Base-by-base conservation (phyloP, 768 basidiomycete species). In the Rickenella mellea region DNA sequence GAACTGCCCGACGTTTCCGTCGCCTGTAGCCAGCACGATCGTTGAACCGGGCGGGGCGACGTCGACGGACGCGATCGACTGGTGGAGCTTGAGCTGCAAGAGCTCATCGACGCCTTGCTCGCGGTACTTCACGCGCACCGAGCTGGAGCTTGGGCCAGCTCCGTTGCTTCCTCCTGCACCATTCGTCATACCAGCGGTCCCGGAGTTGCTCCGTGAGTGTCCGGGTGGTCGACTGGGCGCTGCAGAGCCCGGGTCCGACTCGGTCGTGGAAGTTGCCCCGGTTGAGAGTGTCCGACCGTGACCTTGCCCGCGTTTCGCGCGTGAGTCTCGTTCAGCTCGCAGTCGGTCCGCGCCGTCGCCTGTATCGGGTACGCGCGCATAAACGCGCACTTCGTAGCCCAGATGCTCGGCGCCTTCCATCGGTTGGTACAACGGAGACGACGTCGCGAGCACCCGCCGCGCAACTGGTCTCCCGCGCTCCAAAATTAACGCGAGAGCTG, bases 61-160 rank as follows among this genome's bases (percentile, higher is more conserved):
- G 47, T 88, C 83, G 6, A 74, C 70, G 32, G 74, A 77, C 8
- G 83, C 79, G 40, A 97, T 67, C 9, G 83, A 82, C 57, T 93
- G 90, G 50, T 92, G 81, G 24, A 97, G 69, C 58, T 98, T 96
- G 44, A 97, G 69, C 60, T 96, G 92, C 39, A 98, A 64, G 20
- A 96, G 70, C 63, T 98, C 93, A 57, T 98, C 93, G 2, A 98
- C 93, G 9, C 89, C 91, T 61, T 98, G 92, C 55, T 93, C 89
- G 43, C 87, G 75, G 55, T 81, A 89, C 27, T 78, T 74, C 42
- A 79, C 60, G 27, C 76, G 72, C 46, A 11, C 4, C 10, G 27
- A 21, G 41, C 27, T 29, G 48, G 38, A 30, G 36, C 24, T 43
- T 41, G 44, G 29, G 39, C 44, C 37, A 22, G 55, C 38, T 20